Evolutionary conservation across 148 eudicot genomes (phyloP), one percentile per base, ranked within the genome.

Genomic region (Simmondsia chinensis): DNA sequence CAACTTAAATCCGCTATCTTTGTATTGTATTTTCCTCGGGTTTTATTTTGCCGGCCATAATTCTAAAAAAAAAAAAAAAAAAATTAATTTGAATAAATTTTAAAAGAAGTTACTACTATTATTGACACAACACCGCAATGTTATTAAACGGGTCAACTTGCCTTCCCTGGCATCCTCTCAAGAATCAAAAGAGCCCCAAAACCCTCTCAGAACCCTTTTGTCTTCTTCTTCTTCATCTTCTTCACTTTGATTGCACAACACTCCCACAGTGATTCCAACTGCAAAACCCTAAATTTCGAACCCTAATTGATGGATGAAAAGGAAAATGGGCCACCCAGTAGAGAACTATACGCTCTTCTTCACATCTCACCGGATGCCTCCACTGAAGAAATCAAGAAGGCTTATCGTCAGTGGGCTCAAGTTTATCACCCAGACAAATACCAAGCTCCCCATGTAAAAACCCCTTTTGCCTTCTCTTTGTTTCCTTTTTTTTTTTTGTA

Each of bases 341-440:
- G 66, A 59, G 83, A 91, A 43, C 60, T 91, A 2, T 91, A 91
- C 43, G 97, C 94, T 15, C 56, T 91, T 35, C 82, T 91, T 25
- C 71, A 91, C 58, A 53, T 91, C 18, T 85, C 97, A 0, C 95
- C 95, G 6, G 75, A 85, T 63, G 94, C 95, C 35, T 70, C 95
- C 1, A 85, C 84, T 29, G 95, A 91, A 57, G 95, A 91, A 62
- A 85, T 91, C 42, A 68, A 93, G 34, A 86, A 73, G 65, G 80
- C 95, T n/a, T 91, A 91, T 79, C 85, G 97, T 10, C 94, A 91
- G 48, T 91, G 95, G 95, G 97, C 97, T 50, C 94, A 82, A 72
- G 57, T 91, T 23, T 91, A 91, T 43, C 97, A 91, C 48, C 95
- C 97, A 36, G 95, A 91, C 56, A 91, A 91, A 59, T 73, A 75